These are phyloP conservation scores for Hanseniaspora vineae DNA, from an alignment of 805 yeast genomes.

Conservation along the genomic window DNA sequence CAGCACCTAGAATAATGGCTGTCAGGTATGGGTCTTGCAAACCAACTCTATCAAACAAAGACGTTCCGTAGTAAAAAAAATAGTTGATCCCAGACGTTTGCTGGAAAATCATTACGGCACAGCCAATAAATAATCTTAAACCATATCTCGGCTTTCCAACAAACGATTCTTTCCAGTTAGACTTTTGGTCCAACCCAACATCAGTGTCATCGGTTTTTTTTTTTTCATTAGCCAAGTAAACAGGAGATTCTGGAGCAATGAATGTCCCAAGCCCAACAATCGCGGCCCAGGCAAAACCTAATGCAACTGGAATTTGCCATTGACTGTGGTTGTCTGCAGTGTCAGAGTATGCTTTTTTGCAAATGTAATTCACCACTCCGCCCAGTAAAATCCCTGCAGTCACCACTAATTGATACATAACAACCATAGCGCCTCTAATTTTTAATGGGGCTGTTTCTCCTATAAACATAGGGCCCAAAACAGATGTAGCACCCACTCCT, in stretches of 20 bases:
- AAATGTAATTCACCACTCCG: slow-evolving; percentile 47
- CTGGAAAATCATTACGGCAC: slow-evolving; percentile 46
- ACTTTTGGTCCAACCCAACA: slow-evolving; percentile 3
- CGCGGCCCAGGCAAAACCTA: slow-evolving; percentile 28
- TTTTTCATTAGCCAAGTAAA: slow-evolving; percentile 41
- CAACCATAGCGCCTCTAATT: slow-evolving; percentile 56
- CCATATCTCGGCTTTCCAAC: slow-evolving; percentile 46
- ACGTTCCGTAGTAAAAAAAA: slow-evolving; percentile 54
- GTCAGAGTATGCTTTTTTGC: slow-evolving; percentile 21
- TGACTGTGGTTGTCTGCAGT: slow-evolving; percentile 31
- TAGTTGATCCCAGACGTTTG: slow-evolving; percentile 54
- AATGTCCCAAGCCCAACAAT: slow-evolving; percentile 48
- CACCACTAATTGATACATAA: slow-evolving; percentile 49
- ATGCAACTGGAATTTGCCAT: slow-evolving; percentile 57
- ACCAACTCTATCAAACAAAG: slow-evolving; percentile 49
- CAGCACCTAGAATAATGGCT: slow-evolving; percentile 44
- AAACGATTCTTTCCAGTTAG: slow-evolving; percentile 31
- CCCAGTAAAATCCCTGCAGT: slow-evolving; percentile 59
- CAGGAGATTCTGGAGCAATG: slow-evolving; percentile 57
- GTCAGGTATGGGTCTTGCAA: slow-evolving; percentile 42
- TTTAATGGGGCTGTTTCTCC: slow-evolving; percentile 54
- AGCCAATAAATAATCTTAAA: slow-evolving; percentile 42
- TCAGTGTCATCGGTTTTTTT: slow-evolving; percentile 37
- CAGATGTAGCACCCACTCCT: slow-evolving; percentile 63
- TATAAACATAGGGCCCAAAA: slow-evolving; percentile 59